A percentile compares a stretch with the other conserved stretches of the same genome.
Evolutionary conservation across 257 asterid species (phyloP).

Genomic region (Solanum neorickii): DNA sequence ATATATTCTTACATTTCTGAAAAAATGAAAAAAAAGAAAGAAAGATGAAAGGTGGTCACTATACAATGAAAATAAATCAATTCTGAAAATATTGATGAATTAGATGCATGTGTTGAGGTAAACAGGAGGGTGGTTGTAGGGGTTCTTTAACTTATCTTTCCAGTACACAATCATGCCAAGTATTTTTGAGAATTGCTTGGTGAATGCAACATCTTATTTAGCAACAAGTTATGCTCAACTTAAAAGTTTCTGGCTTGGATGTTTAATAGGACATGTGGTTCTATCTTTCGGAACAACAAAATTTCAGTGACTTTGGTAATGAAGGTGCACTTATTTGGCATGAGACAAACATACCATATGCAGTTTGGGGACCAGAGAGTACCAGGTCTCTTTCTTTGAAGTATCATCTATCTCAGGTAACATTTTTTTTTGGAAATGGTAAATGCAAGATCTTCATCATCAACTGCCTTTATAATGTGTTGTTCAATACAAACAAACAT

Average conservation of each 20-base stretch:
- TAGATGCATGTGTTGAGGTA: background rate
- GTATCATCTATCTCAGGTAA: constrained; percentile 79
- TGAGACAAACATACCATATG: constrained; percentile 90
- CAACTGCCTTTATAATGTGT: background rate
- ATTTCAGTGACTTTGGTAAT: constrained; percentile 62
- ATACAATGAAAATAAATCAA: background rate
- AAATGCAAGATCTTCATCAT: background rate
- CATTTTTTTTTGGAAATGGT: background rate
- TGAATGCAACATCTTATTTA: background rate
- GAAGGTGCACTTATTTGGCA: constrained; percentile 89
- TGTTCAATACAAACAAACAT: background rate
- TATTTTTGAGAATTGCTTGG: background rate
- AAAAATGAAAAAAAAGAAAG: background rate
- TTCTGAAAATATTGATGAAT: background rate
- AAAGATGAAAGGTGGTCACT: background rate
- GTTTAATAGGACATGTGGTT: constrained; percentile 85
- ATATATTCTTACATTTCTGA: background rate
- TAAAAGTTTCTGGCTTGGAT: background rate
- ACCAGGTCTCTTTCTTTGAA: constrained; percentile 57
- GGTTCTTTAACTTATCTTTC: background rate
- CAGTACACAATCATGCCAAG: background rate
- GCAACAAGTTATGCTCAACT: background rate
- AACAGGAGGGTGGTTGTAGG: background rate
- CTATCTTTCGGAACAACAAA: constrained; percentile 71
- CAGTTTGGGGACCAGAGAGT: constrained; percentile 85